These are phyloP conservation scores for Crucihimalaya himalaica DNA, from an alignment of 345 rosid genomes.

Conservation along the genomic window DNA sequence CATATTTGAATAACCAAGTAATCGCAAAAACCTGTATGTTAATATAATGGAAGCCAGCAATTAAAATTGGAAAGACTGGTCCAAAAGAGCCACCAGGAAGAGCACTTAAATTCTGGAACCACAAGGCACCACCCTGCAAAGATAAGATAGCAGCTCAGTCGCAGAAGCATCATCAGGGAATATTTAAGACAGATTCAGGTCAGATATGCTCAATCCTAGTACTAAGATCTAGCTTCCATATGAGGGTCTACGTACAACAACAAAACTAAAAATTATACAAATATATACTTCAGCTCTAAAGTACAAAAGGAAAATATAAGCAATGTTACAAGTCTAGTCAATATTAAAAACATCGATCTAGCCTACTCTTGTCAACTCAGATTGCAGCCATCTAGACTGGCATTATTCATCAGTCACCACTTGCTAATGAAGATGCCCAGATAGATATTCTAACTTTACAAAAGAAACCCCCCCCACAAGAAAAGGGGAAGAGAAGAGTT, in stretches of 20 bases:
- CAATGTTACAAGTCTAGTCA: neutral
- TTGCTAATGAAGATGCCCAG: neutral
- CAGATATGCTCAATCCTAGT: neutral
- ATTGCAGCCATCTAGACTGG: neutral
- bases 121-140: conserved; percentile 83
- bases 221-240: neutral
- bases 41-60: conserved; percentile 71
- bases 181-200: conserved; percentile 3
- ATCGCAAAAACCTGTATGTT: conserved; percentile 68
- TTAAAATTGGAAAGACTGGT: conserved; percentile 67
- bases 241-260: neutral
- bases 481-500: neutral
- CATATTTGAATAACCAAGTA: neutral
- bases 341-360: neutral
- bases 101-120: conserved; percentile 89
- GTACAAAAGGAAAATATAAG: no score
- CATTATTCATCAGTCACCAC: neutral
- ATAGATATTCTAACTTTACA: neutral
- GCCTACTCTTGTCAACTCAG: conserved; percentile 4
- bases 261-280: neutral
- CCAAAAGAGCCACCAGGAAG: conserved; percentile 61
- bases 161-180: conserved; percentile 4
- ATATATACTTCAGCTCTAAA: no score
- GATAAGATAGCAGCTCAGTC: conserved; percentile 26
- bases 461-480: neutral